Conservation (phyloP, 2,329 filamentous ascomycete species). For the Hysterium pulicare region DNA sequence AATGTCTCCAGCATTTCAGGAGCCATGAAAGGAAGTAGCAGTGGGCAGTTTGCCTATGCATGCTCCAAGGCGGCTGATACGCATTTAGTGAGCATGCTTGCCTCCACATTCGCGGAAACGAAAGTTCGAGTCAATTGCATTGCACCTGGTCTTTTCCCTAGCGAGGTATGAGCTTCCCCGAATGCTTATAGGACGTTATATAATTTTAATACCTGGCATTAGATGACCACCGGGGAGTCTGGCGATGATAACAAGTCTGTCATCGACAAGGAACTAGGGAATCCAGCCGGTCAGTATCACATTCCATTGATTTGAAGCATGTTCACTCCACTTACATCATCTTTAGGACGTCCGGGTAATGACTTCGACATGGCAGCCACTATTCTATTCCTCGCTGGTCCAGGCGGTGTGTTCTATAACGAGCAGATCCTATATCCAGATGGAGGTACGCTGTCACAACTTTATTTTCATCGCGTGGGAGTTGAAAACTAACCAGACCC, state of each 20-base stretch:
- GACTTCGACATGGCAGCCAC: conserved; percentile 53
- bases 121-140: conserved; percentile 45
- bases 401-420: conserved; percentile 52
- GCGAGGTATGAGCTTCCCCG: conserved; percentile 29
- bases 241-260: conserved; percentile 47
- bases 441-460: conserved; percentile 37
- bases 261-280: conserved; percentile 40
- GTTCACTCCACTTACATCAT: too few relatives aligned
- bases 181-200: too few relatives aligned
- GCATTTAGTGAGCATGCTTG: conserved; percentile 46
- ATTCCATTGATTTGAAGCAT: too few relatives aligned
- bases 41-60: conserved; percentile 54
- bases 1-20: conserved; percentile 54
- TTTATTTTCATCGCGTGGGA: not conserved
- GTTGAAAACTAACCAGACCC: not conserved
- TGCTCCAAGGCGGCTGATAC: conserved; percentile 49
- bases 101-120: conserved; percentile 42
- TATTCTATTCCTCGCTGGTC: conserved; percentile 50
- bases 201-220: too few relatives aligned
- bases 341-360: conserved; percentile 36
- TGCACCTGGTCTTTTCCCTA: conserved; percentile 44
- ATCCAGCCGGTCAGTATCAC: too few relatives aligned
- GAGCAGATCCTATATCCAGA: conserved; percentile 53
- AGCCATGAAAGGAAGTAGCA: conserved; percentile 48
- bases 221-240: conserved; percentile 50